These are phyloP conservation scores for Aspergillus ruber DNA, from an alignment of 2,329 filamentous ascomycete genomes.

Conservation along the genomic window DNA sequence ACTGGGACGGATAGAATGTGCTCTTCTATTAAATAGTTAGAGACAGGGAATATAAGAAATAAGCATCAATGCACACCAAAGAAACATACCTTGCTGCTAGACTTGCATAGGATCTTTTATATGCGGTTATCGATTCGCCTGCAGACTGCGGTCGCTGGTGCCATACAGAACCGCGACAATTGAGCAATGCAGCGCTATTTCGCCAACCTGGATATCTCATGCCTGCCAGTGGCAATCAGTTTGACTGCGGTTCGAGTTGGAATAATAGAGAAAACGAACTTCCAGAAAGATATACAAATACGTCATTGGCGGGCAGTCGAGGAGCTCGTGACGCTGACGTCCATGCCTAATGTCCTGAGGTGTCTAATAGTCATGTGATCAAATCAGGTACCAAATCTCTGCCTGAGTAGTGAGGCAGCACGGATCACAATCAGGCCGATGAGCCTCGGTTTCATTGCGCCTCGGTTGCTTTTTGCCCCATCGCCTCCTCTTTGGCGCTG, in stretches of 20 bases:
- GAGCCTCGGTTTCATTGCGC: not conserved
- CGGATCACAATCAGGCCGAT: not conserved
- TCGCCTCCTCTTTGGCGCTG: not conserved
- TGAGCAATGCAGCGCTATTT: slow-evolving; percentile 7
- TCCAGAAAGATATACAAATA: too few relatives aligned
- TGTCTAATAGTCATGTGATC: too few relatives aligned
- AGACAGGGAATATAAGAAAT: slow-evolving; percentile 1
- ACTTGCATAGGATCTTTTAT: slow-evolving; percentile 5
- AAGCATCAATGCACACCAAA: not conserved
- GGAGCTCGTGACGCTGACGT: too few relatives aligned
- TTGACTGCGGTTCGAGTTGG: not conserved
- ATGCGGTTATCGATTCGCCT: not conserved
- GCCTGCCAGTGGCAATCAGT: not conserved
- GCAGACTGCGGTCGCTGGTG: not conserved
- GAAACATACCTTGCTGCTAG: slow-evolving; percentile 13
- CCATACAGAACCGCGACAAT: slow-evolving; percentile 1
- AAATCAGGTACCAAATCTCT: not conserved
- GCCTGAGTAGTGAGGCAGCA: not conserved
- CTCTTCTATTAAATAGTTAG: slow-evolving; percentile 9
- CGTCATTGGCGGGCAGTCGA: too few relatives aligned
- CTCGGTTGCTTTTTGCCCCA: not conserved
- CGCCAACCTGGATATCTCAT: slow-evolving; percentile 3
- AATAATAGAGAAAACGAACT: too few relatives aligned
- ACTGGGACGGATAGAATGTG: slow-evolving; percentile 5
- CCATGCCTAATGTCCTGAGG: too few relatives aligned